These are phyloP conservation scores for Priceomyces fermenticarens DNA, from an alignment of 805 yeast species.

Conservation along the genomic window DNA sequence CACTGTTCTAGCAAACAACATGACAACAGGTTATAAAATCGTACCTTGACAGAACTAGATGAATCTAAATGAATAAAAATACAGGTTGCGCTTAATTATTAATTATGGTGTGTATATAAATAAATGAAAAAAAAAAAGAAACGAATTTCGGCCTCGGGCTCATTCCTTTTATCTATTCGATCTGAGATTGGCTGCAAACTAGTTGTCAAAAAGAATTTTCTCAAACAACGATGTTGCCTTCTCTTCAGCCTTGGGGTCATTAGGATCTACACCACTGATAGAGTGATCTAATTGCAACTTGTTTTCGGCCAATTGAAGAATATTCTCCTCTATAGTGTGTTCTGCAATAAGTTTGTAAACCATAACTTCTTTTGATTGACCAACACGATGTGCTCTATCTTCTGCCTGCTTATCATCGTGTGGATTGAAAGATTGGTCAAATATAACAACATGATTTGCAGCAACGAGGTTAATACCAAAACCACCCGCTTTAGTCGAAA, in stretches of 20 bases:
- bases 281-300: slow-evolving; percentile 80
- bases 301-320: slow-evolving; percentile 80
- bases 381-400: slow-evolving; percentile 97
- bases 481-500: slow-evolving; percentile 97
- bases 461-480: slow-evolving; percentile 96
- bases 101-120: too few relatives aligned
- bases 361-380: slow-evolving; percentile 80
- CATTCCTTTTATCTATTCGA: slow-evolving; percentile 5
- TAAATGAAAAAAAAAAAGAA: neutral
- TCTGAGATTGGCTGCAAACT: slow-evolving; percentile 3
- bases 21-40: too few relatives aligned
- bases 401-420: slow-evolving; percentile 99
- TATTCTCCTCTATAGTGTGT: slow-evolving; percentile 85
- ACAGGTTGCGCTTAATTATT: too few relatives aligned
- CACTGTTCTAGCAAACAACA: too few relatives aligned
- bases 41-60: too few relatives aligned
- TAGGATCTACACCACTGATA: slow-evolving; percentile 43
- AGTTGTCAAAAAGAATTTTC: slow-evolving; percentile 36
- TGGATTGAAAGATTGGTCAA: slow-evolving; percentile 94
- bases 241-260: slow-evolving; percentile 46
- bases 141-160: slow-evolving; percentile 1
- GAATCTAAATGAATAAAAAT: too few relatives aligned
- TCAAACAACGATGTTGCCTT: slow-evolving; percentile 53
- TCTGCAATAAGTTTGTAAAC: slow-evolving; percentile 73
- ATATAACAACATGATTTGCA: slow-evolving; percentile 88